Evolutionary conservation across 73 alveolate species (phyloP), one percentile per base, ranked within the genome.

Genomic region (Paramecium primaurelia): DNA sequence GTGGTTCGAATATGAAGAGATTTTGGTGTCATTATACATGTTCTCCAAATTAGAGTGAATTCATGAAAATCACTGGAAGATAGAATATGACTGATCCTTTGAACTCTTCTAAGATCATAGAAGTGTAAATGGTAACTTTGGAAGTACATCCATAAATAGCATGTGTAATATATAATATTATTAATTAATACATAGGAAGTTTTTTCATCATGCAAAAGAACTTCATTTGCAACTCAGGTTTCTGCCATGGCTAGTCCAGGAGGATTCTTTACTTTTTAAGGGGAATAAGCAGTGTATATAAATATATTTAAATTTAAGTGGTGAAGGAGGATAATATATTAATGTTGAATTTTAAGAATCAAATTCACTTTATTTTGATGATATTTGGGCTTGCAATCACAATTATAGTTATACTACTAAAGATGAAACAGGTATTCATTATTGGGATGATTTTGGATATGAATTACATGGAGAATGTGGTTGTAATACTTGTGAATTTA

Each of bases 21-120:
- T 94, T 94, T 80, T 94, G 97, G 97, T 94, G 97, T 45, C 68
- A 92, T 86, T 94, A 86, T 73, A 94, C 94, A 42, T 94, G 97
- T 85, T 59, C 86, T 54, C 97, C 97, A 2, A 85, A 94, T 92
- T 86, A 94, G 75, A 37, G 87, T 20, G 85, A 80, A 4, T 94
- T 94, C 71, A n/a, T 94, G 58, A 80, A 80, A 44, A 51, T 94
- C 45, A 88, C 92, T 68, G 91, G 91, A 20, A 45, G 58, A 83
- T 77, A 85, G 49, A 86, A 90, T 92, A 84, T 86, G 30, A 92
- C 94, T n/a, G 95, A 89, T 38, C 94, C 94, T n/a, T 14, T 69
- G 4, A 85, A 89, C 34, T 64, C 93, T 85, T 92, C 94, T 10
- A 92, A 92, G 71, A 49, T 73, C 45, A 47, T 51, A 30, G 69